Evolutionary conservation across 2,329 filamentous ascomycete species (phyloP).

Genomic region (Colletotrichum noveboracense): DNA sequence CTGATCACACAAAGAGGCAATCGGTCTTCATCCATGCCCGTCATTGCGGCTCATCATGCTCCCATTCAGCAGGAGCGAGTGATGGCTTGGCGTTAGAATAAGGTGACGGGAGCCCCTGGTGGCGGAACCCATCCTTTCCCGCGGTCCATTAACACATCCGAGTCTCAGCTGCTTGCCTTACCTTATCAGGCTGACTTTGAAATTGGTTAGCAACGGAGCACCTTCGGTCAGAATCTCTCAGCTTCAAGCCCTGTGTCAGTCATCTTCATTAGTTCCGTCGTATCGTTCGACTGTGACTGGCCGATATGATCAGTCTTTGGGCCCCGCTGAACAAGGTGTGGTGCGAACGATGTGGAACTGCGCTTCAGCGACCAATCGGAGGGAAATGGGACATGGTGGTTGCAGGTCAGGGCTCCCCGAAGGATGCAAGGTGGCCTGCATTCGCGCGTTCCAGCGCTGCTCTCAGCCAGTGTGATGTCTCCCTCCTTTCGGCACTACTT

Average conservation of each 20-base stretch:
- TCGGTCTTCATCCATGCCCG: neutral
- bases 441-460: neutral
- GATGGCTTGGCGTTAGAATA: neutral
- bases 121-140: neutral
- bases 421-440: neutral
- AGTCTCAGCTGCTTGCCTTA: neutral
- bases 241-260: neutral
- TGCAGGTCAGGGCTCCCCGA: neutral
- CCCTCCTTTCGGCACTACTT: neutral
- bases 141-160: neutral
- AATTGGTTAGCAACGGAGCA: neutral
- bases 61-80: neutral
- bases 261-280: neutral
- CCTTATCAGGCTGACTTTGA: neutral
- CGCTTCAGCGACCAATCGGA: neutral
- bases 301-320: neutral
- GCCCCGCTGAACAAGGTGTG: constrained; percentile 10
- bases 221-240: neutral
- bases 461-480: neutral
- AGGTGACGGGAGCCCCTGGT: neutral
- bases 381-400: neutral
- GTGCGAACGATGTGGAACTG: neutral
- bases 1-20: neutral
- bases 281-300: neutral
- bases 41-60: neutral